Base-by-base conservation (phyloP, 2,329 filamentous ascomycete genomes). In the Furcasterigmium sp. region DNA sequence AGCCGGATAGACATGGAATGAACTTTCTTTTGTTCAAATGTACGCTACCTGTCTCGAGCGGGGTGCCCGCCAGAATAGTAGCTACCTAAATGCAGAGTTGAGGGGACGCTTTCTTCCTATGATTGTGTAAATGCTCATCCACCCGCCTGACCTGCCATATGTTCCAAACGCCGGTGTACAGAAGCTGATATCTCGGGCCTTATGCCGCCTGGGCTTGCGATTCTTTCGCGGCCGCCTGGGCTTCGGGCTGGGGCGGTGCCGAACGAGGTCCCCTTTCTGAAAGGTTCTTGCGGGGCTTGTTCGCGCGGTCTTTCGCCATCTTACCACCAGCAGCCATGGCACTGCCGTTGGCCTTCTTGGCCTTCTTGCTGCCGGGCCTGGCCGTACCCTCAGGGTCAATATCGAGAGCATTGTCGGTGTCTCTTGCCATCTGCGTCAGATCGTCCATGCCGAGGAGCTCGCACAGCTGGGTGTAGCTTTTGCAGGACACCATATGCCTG, bases 381-480 rank as follows among this genome's bases (percentile, higher is more conserved):
- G 30, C 38, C 13, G 44, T 45, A 40, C 37, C 65, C 38, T 77
- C 73, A 8, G 72, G 68, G 44, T 77, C 73, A 43, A 88, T 69
- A 14, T 76, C 79, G 13, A 88, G 65, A 25, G 73, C 69, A 42
- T 72, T 60, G 56, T 96, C 91, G 4, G 84, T 70, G 7, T 78
- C 75, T 36, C 70, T 70, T 1, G 91, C 91, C 46, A 70, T 64
- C 25, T 80, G 75, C 17, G 80, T 55, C 36, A 94, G 63, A 45
- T 84, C 73, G 2, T 81, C 72, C 28, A 87, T 72, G 1, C 74
- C 79, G 23, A 97, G 64, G 2, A 75, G 67, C 44, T 80, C 71
- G 56, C 89, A 85, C 2, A 84, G 63, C 41, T 86, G 81, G 8
- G 66, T 68, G 57, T 96, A 95, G 53, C 77, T 85, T 65, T 84